Base-by-base conservation (phyloP, 108 stramenopile species). In the Nitzschia inconspicua region DNA sequence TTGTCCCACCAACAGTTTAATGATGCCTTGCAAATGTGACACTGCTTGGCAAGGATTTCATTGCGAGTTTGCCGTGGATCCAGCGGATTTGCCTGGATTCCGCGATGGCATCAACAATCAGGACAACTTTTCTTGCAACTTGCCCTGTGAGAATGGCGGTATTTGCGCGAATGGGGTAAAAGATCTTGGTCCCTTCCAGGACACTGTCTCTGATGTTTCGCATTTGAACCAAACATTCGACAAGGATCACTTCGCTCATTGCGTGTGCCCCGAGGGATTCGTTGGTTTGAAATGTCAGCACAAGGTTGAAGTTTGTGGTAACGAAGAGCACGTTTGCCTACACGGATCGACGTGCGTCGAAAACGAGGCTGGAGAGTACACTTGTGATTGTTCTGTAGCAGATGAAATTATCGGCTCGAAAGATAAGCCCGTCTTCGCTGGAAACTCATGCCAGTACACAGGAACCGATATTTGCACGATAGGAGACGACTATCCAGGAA, bases 181-280 rank as follows among this genome's bases (percentile, higher is more conserved):
- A 52, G 77, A 72, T 18, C 20, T 47, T 7, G 59, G 65, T 7
- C n/a, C 40, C 55, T 32, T 64, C 16, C 30, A 43, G 8, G 63
- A 58, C 18, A 23, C 27, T 7, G 32, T 64, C 34, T 30, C 25
- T 25, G 27, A 64, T 29, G 60, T 70, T 0, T 29, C 53, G 40
- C 69, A 70, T 36, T 70, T 70, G 60, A 64, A 72, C 39, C 3
- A 41, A 18, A 72, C 63, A 8, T 51, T 58, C 47, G 41, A 56
- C 51, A 69, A 63, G 4, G 46, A 63, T 0, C 44, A 72, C 28
- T 77, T 82, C 46, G 74, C 78, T 47, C 78, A 84, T 63, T 84
- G 83, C 46, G 65, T 66, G 19, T 84, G 83, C 42, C 66, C 57
- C 0, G 41, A 68, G 9, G 83, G 83, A 11, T 79, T 23, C 28